Conservation (phyloP, 371 early-diverging fungal species). For the Mortierella sp. region DNA sequence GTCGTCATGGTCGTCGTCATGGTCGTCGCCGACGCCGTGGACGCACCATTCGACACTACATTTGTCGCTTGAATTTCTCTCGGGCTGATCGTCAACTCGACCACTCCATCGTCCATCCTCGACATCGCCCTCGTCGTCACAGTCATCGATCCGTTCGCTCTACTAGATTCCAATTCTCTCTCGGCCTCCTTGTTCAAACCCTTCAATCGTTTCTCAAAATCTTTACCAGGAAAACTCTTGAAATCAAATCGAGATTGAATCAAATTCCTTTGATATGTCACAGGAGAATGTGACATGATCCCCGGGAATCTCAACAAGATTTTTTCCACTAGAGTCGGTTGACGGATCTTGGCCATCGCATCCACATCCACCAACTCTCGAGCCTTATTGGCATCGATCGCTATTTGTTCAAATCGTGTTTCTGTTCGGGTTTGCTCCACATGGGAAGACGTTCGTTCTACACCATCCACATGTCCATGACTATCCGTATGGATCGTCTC, state of each 20-base stretch:
- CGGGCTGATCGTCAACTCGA: not conserved
- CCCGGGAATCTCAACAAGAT: conserved; percentile 20
- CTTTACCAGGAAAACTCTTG: conserved; percentile 29
- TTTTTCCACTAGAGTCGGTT: conserved; percentile 13
- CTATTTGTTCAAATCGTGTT: conserved; percentile 3
- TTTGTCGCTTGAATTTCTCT: no score
- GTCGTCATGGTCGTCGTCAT: no score
- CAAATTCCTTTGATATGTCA: conserved; percentile 31
- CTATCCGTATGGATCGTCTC: no score
- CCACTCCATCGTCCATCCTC: not conserved
- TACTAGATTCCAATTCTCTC: not conserved
- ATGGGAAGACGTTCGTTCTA: not conserved
- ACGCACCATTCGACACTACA: no score
- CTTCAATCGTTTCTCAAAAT: conserved; percentile 21
- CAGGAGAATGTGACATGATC: conserved; percentile 34
- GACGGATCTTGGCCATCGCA: conserved; percentile 15
- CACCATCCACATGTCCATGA: not conserved
- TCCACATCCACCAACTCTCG: conserved; percentile 17
- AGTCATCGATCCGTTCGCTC: not conserved
- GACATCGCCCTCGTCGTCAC: not conserved
- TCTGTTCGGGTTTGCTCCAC: not conserved
- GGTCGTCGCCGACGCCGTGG: no score
- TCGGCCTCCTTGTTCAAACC: conserved; percentile 6
- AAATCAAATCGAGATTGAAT: conserved; percentile 32
- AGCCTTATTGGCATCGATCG: conserved; percentile 13